Evolutionary conservation across 2,329 filamentous ascomycete species (phyloP).

Genomic region (Fusarium xylarioides): DNA sequence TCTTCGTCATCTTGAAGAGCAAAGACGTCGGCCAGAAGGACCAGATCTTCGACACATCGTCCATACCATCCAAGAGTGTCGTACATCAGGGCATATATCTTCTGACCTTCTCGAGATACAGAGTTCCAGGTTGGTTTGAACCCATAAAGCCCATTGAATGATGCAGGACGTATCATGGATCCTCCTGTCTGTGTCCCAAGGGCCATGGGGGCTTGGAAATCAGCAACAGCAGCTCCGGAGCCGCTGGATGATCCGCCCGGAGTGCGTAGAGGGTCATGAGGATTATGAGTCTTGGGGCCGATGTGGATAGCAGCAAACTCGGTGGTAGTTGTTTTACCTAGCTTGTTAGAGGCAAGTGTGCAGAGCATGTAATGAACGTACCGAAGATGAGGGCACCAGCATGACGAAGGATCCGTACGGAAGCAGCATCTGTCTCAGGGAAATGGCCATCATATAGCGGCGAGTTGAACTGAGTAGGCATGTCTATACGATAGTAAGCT

Average conservation of each 20-base stretch:
- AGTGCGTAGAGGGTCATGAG: conserved; percentile 71
- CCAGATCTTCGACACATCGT: conserved; percentile 66
- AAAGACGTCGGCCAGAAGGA: conserved; percentile 65
- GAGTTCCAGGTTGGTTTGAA: conserved; percentile 74
- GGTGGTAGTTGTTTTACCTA: conserved; percentile 60
- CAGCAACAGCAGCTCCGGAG: conserved; percentile 72
- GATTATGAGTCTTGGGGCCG: conserved; percentile 66
- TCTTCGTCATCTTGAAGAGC: conserved; percentile 56
- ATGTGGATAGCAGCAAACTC: conserved; percentile 68
- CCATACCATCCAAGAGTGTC: conserved; percentile 72
- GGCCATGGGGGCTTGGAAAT: conserved; percentile 68
- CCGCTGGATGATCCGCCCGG: conserved; percentile 76
- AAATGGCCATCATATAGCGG: conserved; percentile 60
- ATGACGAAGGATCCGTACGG: conserved; percentile 60
- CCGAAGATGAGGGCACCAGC: conserved; percentile 66
- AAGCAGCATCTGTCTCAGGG: conserved; percentile 60
- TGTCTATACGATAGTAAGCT: conserved; percentile 49
- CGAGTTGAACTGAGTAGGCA: conserved; percentile 67
- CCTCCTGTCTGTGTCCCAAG: conserved; percentile 75
- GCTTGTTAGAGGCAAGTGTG: not conserved
- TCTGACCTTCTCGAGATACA: conserved; percentile 69
- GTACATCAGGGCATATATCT: conserved; percentile 65
- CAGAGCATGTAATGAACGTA: not conserved
- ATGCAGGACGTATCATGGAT: conserved; percentile 70
- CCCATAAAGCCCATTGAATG: conserved; percentile 73